Base-by-base conservation (phyloP, 179 eudicot species). In the Silene vulgaris region DNA sequence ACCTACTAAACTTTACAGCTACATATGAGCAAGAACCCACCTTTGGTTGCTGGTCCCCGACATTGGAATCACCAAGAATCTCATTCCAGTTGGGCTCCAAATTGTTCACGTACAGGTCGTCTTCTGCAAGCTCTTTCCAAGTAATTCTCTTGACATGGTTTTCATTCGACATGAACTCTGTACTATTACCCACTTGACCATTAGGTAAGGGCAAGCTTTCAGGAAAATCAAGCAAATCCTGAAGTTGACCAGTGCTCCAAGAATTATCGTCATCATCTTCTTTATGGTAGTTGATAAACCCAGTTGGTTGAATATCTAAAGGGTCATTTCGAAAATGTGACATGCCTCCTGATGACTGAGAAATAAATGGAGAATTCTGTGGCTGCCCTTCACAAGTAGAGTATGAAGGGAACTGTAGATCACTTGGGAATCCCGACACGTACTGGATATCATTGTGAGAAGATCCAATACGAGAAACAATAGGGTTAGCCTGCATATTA, bases 1-100 rank as follows among this genome's bases (percentile, higher is more conserved):
- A 67, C 35, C 56, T 52, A 9, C 40, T 23, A 65, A 40, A 63
- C 40, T 20, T 66, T 20, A 11, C 63, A 50, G 26, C 65, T 57
- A 17, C 26, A 71, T 9, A 20, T 7, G 8, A 81, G 59, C 7
- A 37, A 67, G 75, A 65, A 8, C 79, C 32, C 57, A 88, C 91
- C 91, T 81, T 85, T 63, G 83, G 69, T 72, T 79, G 80, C 50
- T 74, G 83, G 45, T 84, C 86, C 20, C 73, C 69, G 21, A 78
- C 76, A 66, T 75, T 81, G 52, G 84, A 79, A 70, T 88, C 89
- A 72, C 76, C 85, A 57, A 84, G 77, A 56, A 86, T 32, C 76
- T 86, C 87, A 26, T 76, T 85, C 91, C 91, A 88, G 76, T 79
- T 81, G 50, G 89, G 80, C 63, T 84, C 87, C 32, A 84, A 28